Base-by-base conservation (phyloP, 2,329 filamentous ascomycete species). In the Aspergillus piperis region DNA sequence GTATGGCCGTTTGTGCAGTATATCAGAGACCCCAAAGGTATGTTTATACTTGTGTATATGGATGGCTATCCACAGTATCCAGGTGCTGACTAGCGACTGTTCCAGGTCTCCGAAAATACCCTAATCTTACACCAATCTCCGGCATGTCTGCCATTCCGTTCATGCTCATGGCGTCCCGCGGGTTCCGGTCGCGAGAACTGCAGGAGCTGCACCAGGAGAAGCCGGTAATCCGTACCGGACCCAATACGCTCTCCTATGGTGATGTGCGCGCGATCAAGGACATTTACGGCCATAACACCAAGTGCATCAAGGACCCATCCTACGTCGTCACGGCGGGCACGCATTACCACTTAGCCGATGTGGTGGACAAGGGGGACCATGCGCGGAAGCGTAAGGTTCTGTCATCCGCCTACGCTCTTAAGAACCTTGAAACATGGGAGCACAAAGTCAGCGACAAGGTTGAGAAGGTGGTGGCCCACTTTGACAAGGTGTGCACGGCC, bases 341-440 rank as follows among this genome's bases (percentile, higher is more conserved):
- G 0, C 82, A 85, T 67, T 81, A 73, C 63, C 80, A 85, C 58
- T 77, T 85, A 3, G 81, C 81, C 27, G 82, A 85, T 66, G 81
- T 83, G 3, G 67, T 82, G 8, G 81, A 85, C 66, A 82, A 82
- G 70, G 66, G 73, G 8, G 82, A 85, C 7, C 83, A 86, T 62
- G 75, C 79, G 2, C 74, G 80, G 8, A 84, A 85, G 69, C 78
- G 83, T 23, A 81, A 81, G 59, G 74, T 82, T 1, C 69, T 86
- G 3, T 80, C 81, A 2, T 77, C 77, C 0, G 82, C 83, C 1
- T 84, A 83, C 58, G 82, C 83, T 0, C 65, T 82, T 55, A 82
- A 83, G 71, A 84, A 84, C 62, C 78, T 84, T 1, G 82, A 84
- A 64, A 75, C 73, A 5, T 84, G 82, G 82, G 83, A 84, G 62